Base-by-base conservation (phyloP, 306 rosid species). In the Cicer bijugum region DNA sequence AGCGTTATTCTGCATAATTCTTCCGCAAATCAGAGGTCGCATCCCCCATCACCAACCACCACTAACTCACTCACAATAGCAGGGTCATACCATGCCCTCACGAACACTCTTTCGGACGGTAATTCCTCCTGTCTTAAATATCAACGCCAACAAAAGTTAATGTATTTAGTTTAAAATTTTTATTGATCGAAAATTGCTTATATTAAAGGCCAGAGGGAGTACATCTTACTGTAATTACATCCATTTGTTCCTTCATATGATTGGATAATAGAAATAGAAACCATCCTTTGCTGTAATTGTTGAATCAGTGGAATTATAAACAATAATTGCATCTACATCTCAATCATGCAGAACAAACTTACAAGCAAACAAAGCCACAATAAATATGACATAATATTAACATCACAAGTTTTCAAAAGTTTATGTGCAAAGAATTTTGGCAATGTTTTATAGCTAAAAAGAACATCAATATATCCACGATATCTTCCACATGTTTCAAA, bases 261-360 rank as follows among this genome's bases (percentile, higher is more conserved):
- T 48, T 61, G 80, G 10, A 62, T 67, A 46, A 51, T 62, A 19
- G 67, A 28, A 2, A 43, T 38, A 43, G 20, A 59, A 50, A 35
- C 53, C 57, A 68, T 76, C 67, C 66, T 68, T 9, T 44, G 17
- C 12, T 43, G 42, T 59, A 71, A 83, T 86, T 71, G 77, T 82
- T 69, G 45, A 61, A 82, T 62, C 74, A 81, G 83, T 61, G 85
- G 82, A 82, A 75, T 70, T 40, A 64, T 77, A 71, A 60, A 37
- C 12, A 78, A 82, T 75, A 81, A 83, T 83, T 83, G 60, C 82
- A 78, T 82, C 84, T 67, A 58, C 57, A 52, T 82, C 77, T 79
- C 82, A 74, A 93, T 90, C 89, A 90, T 86, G 81, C 84, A 82
- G 58, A 81, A 64, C 89, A 85, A 87, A 89, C 98, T 90, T 93